Percentiles rank a stretch among this genome's conserved stretches.
Evolutionary conservation across 1,284 basidiomycete genomes (phyloP).

Genomic region (Puccinia novopanici): DNA sequence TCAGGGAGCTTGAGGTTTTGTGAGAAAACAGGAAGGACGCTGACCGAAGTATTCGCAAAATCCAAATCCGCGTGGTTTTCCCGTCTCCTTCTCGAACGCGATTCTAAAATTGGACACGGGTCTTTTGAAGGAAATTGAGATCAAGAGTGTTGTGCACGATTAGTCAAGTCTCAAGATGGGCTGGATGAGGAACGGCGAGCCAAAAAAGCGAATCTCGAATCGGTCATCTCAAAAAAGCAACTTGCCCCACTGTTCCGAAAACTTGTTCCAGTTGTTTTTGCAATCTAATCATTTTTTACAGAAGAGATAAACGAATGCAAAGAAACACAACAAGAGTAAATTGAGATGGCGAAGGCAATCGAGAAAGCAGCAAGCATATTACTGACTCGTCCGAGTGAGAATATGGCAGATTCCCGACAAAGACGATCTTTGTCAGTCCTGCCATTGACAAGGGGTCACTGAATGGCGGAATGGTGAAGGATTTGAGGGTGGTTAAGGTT

Average conservation of each 20-base stretch:
- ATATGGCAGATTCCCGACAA: conserved; percentile 49
- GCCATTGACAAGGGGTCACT: conserved; percentile 41
- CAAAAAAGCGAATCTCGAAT: not conserved
- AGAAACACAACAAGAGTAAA: not conserved
- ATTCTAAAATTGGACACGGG: conserved; percentile 45
- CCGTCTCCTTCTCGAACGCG: conserved; percentile 46
- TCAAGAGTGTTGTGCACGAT: not conserved
- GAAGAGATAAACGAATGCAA: not conserved
- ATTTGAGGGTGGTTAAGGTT: not conserved
- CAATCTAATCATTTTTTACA: not conserved
- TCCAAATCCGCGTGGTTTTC: conserved; percentile 48
- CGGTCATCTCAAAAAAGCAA: not conserved
- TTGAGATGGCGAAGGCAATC: not conserved
- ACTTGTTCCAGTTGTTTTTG: conserved; percentile 48
- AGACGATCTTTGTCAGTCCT: conserved; percentile 48
- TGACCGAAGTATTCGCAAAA: conserved; percentile 50
- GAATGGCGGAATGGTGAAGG: conserved; percentile 26
- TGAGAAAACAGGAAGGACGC: conserved; percentile 4
- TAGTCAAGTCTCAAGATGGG: not conserved
- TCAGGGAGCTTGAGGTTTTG: not conserved
- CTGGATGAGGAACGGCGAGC: not conserved
- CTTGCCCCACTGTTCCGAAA: conserved; percentile 44
- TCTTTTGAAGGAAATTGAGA: not conserved
- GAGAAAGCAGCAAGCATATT: not conserved
- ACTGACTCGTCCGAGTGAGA: conserved; percentile 49